Base-by-base conservation (phyloP, 768 basidiomycete species). In the Leucosporidium scottii region DNA sequence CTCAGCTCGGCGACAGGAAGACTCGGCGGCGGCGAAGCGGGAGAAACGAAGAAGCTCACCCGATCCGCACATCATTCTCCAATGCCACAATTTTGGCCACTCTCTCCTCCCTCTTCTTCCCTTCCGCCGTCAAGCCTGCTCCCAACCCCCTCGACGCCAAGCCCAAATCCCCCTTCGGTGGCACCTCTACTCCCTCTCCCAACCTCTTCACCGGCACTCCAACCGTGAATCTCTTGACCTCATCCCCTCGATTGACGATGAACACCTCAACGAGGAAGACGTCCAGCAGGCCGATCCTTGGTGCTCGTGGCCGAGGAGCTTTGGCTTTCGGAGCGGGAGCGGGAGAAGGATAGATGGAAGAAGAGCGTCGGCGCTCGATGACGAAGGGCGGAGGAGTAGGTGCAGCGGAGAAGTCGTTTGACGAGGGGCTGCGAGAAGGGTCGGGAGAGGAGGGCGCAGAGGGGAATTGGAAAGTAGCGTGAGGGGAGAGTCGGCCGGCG, bases 181-280 rank as follows among this genome's bases (percentile, higher is more conserved):
- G 23, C 21, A 44, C 39, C 8, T 44, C 39, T 6, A 44, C 39
- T 10, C 28, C 27, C 58, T 28, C 59, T 2, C n/a, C 44, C 36
- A 28, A 28, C 51, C 27, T 15, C 30, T 34, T 27, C 58, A 58
- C n/a, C 28, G 62, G 62, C 10, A 66, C 64, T 7, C 67, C 62
- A 8, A 72, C 62, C 9, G 55, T 60, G 12, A 62, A 66, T 17
- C 60, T 49, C 55, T 57, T 55, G 6, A 63, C 65, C 53, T 44
- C 34, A 44, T 50, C 62, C n/a, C 47, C 53, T 4, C 58, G 60
- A 39, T 72, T 68, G 13, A 59, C 27, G 36, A 68, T 49, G n/a
- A 72, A 72, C 4, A 68, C 61, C 48, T 72, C 64, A 15, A 72
- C 61, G 49, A 68, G 59, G 54, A 72, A 72, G n/a, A 68, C 70